These are phyloP conservation scores for Trametes polyzona DNA, from an alignment of 1,284 basidiomycete species.

Conservation along the genomic window DNA sequence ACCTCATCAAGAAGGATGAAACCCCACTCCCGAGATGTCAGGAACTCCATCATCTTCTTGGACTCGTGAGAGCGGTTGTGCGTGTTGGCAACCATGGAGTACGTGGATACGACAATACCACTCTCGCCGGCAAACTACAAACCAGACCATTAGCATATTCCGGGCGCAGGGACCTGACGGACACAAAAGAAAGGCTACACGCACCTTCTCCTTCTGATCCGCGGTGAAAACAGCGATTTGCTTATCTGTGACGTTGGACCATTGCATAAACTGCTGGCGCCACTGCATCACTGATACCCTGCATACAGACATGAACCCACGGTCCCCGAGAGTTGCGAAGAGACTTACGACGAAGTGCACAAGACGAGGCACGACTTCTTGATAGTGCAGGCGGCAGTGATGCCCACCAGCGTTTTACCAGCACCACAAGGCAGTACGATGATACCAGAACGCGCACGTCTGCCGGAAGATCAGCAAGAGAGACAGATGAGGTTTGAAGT, in stretches of 20 bases:
- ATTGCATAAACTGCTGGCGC: constrained; percentile 96
- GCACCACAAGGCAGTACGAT: constrained; percentile 99
- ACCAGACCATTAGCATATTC: neutral
- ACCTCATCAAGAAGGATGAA: constrained; percentile 96
- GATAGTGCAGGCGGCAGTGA: constrained; percentile 98
- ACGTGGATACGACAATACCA: constrained; percentile 96
- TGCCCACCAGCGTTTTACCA: constrained; percentile 98
- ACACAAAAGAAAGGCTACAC: constrained; percentile 29
- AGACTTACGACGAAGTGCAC: constrained; percentile 90
- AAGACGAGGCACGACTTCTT: constrained; percentile 99
- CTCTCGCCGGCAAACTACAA: constrained; percentile 88
- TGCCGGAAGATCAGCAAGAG: constrained; percentile 34
- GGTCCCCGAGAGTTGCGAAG: too few species aligned
- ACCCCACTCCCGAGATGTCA: constrained; percentile 93
- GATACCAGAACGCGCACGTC: constrained; percentile 96
- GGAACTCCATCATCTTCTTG: constrained; percentile 99
- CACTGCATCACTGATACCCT: constrained; percentile 98
- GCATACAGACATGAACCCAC: neutral
- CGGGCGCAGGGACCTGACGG: neutral
- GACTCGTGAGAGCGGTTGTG: constrained; percentile 95
- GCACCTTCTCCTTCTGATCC: constrained; percentile 93
- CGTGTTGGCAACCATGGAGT: constrained; percentile 98
- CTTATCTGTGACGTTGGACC: constrained; percentile 95
- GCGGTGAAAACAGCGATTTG: constrained; percentile 97
- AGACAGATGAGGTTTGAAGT: neutral